Evolutionary conservation across 1,284 basidiomycete species (phyloP).

Genomic region (Apiotrichum sp.): DNA sequence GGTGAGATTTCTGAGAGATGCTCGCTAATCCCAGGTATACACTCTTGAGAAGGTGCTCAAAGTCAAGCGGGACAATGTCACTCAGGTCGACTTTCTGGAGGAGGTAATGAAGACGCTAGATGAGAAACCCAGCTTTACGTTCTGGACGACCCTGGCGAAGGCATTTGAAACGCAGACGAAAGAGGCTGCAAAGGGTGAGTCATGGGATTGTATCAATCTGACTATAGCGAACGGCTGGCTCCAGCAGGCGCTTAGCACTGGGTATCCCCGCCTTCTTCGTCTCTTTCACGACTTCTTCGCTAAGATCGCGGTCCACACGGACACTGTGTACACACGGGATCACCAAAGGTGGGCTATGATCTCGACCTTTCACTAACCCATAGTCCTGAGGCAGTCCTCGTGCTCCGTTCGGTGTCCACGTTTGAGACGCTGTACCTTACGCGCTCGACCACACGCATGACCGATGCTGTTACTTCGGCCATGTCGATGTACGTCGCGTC

Average conservation of each 20-base stretch:
- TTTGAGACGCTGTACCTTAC: constrained; percentile 81
- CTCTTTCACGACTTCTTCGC: constrained; percentile 94
- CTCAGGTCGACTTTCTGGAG: constrained; percentile 75
- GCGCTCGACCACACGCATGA: constrained; percentile 71
- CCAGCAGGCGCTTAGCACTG: constrained; percentile 74
- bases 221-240: constrained; percentile 54
- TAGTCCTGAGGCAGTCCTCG: constrained; percentile 83
- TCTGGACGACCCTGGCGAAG: constrained; percentile 78
- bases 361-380: background rate
- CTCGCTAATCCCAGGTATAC: constrained; percentile 64
- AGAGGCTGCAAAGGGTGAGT: constrained; percentile 65
- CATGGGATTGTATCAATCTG: background rate
- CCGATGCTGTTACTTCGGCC: constrained; percentile 67
- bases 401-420: constrained; percentile 70
- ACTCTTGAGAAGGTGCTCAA: constrained; percentile 87
- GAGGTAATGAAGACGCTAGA: constrained; percentile 88
- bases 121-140: constrained; percentile 79
- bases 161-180: constrained; percentile 72
- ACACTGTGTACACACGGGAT: constrained; percentile 74
- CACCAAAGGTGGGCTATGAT: constrained; percentile 64
- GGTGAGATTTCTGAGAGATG: constrained; percentile 47
- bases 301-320: constrained; percentile 88
- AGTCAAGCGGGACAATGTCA: constrained; percentile 73
- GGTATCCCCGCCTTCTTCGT: constrained; percentile 78
- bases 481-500: constrained; percentile 56